Percentiles rank a stretch among this genome's conserved stretches.
Conservation (phyloP, 176 grass and related monocot genomes). For the Carex pumila region DNA sequence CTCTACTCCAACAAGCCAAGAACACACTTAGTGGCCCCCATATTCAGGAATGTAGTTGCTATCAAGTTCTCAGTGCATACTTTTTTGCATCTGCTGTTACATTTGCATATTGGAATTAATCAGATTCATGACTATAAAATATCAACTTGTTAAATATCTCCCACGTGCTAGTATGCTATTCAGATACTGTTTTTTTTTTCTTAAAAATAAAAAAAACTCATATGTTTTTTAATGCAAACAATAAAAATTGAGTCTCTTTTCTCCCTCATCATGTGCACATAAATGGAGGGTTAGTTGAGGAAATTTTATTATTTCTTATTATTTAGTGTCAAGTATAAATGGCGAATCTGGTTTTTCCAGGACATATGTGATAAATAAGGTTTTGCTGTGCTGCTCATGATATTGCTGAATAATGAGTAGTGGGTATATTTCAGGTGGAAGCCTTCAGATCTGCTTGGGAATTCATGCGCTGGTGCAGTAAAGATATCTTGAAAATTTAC, state of each 20-base stretch:
- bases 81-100: background rate
- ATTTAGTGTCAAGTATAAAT: background rate
- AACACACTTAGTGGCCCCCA: conserved; percentile 78
- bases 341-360: background rate
- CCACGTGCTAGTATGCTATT: too few species aligned
- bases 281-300: background rate
- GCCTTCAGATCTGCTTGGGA: background rate
- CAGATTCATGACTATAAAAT: background rate
- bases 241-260: background rate
- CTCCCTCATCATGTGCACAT: background rate
- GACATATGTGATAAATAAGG: background rate
- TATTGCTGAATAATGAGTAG: background rate
- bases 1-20: conserved; percentile 63
- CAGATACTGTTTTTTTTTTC: too few species aligned
- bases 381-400: background rate
- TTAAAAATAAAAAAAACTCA: too few species aligned
- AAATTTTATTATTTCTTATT: background rate
- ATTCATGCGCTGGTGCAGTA: background rate
- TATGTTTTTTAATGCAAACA: background rate
- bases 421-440: background rate
- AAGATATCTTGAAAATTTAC: background rate
- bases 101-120: background rate
- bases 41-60: conserved; percentile 46
- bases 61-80: background rate
- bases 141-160: background rate